Evolutionary conservation across 176 grass and related monocot species (phyloP), one percentile per base, ranked within the genome.

Genomic region (Carex cristatella): DNA sequence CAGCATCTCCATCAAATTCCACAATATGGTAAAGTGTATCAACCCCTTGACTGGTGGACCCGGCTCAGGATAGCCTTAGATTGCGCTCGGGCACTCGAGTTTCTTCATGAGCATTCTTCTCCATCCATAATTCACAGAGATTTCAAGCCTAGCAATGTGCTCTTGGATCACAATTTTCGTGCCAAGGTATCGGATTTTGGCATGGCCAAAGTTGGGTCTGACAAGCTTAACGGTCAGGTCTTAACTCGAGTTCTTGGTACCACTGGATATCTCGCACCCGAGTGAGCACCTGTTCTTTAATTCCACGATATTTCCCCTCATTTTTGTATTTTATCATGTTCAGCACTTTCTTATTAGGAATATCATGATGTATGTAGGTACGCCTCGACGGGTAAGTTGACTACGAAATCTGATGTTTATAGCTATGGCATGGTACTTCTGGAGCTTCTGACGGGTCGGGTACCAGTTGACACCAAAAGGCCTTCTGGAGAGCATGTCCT

Each of bases 351-450:
- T 66, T 27, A 67, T 48, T 46, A 14, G 51, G 13, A 58, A 67
- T 61, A 0, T 56, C 10, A 60, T 63, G 28, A 15, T 86, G 62
- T 56, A 15, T 84, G 62, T 56, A 98, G 95, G 88, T 98, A 98
- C 15, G 91, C 93, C 51, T 96, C 97, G n/a, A 95, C 97, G 5
- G 97, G 96, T 38, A 99, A 88, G 82, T 85, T 99, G 90, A 99
- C 97, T 12, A 96, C 93, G 15, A 99, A 99, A 85, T 99, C 97
- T 14, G 93, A 99, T 86, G 97, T 99, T 66, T 99, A 99, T 83
- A 91, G 93, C 81, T 99, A 94, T 59, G 93, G 97, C 6, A 88
- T 99, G 7, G 91, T 99, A 68, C 91, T 99, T 11, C 91, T 99
- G 2, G 90, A 99, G 88, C 91, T 99, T 73, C 44, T 99, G 56